Base-by-base conservation (phyloP, 2,329 filamentous ascomycete species). In the Tolypocladium inflatum region DNA sequence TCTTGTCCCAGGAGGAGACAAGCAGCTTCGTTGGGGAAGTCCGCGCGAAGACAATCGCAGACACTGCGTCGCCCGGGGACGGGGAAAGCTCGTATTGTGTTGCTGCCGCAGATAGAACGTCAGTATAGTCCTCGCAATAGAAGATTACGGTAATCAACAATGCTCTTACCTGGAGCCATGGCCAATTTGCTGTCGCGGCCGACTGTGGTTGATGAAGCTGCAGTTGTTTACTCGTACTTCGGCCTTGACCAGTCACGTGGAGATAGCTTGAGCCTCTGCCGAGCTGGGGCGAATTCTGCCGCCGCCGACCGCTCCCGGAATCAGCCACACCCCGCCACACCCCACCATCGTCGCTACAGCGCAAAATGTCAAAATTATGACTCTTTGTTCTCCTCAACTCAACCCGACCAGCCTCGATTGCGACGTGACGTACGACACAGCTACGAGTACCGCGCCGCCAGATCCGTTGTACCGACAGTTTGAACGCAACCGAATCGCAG, bases 1-100 rank as follows among this genome's bases (percentile, higher is more conserved):
- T 85, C 73, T 87, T 90, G 75, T 97, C 93, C 94, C 94, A 99
- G 58, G 91, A 96, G 13, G 92, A 88, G 65, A 93, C 92, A n/a
- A 95, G 83, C 42, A 99, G 81, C 65, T 86, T 88, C 57, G 80
- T 84, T 3, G 87, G 81, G n/a, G 86, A 85, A 61, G 81, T 77
- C 41, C 91, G 89, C 63, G 92, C 90, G 79, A 96, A 99, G 68
- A 85, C 85, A 67, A 97, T 78, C 30, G 91, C 81, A 54, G 93
- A 96, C 67, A 97, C 88, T 66, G 89, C 90, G 74, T 99, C 94
- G 65, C 82, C 83, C 13, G 94, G 94, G 53, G 91, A 87, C 66
- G 90, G 84, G 60, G 86, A 81, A 68, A 97, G 83, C 74, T 94
- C 88, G 76, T 90, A 92, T 80, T 96, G 91, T 63, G 86, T 79